phyloP scores from a whole-genome alignment of 2,329 filamentous ascomycete species.

The Pseudocercospora eumusae region DNA sequence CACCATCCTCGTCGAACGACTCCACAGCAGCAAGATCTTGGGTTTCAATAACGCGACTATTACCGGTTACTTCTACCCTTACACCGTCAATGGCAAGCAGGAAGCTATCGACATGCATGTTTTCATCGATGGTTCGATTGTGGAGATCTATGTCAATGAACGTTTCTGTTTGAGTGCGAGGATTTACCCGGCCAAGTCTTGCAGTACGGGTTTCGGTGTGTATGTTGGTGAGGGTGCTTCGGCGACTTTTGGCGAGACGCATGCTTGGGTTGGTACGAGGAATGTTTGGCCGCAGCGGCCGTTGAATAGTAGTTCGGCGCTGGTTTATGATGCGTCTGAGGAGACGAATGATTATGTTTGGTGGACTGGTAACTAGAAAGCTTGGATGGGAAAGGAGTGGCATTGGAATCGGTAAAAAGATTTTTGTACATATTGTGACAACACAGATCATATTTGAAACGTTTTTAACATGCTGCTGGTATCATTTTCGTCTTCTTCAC shows the following conservation, averaged over 20 bases:
- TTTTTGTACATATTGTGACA: not conserved
- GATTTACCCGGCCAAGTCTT: slow-evolving; percentile 49
- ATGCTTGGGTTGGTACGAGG: slow-evolving; percentile 44
- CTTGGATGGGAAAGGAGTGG: not conserved
- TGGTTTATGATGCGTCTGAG: slow-evolving; percentile 47
- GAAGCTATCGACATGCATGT: slow-evolving; percentile 49
- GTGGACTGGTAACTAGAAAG: slow-evolving; percentile 46
- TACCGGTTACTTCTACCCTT: slow-evolving; percentile 51
- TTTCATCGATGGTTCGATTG: slow-evolving; percentile 51
- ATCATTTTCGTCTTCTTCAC: not conserved
- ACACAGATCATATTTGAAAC: too few relatives aligned
- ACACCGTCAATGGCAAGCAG: slow-evolving; percentile 37
- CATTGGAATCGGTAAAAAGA: not conserved
- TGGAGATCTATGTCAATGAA: slow-evolving; percentile 52
- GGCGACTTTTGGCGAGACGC: slow-evolving; percentile 41
- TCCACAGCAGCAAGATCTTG: slow-evolving; percentile 45
- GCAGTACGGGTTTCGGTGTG: slow-evolving; percentile 48
- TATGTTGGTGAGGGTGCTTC: slow-evolving; percentile 44
- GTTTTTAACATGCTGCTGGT: not conserved
- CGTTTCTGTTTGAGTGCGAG: slow-evolving; percentile 46
- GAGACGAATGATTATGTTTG: slow-evolving; percentile 50
- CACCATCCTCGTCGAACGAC: slow-evolving; percentile 50
- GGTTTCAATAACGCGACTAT: slow-evolving; percentile 49
- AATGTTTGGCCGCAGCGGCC: slow-evolving; percentile 49
- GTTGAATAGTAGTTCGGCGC: slow-evolving; percentile 43